Conservation (phyloP, 345 rosid species). For the Psidium guajava region DNA sequence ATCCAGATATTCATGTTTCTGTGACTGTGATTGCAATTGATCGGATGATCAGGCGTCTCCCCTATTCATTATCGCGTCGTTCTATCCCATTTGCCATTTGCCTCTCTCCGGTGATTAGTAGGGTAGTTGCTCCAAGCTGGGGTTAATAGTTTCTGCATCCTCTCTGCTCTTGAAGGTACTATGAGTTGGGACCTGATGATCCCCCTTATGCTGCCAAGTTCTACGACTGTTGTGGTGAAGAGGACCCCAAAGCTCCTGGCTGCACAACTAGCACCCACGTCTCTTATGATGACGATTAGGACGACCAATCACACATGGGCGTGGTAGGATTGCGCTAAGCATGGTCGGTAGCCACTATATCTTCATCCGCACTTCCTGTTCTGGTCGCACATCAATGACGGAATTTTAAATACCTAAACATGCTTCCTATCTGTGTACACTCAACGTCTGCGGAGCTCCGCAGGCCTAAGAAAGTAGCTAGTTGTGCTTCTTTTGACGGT, state of each 20-base stretch:
- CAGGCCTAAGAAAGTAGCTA: neutral
- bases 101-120: neutral
- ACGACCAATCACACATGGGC: neutral
- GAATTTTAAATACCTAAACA: neutral
- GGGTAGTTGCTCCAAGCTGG: neutral
- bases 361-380: neutral
- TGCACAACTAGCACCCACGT: constrained; percentile 55
- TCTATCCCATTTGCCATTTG: neutral
- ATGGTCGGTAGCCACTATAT: neutral
- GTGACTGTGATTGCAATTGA: neutral
- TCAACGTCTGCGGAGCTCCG: neutral
- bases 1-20: neutral
- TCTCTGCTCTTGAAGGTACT: constrained; percentile 45
- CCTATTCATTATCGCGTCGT: neutral
- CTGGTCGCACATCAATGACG: neutral
- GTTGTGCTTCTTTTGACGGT: neutral
- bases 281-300: constrained; percentile 57
- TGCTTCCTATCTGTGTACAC: neutral
- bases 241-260: constrained; percentile 76
- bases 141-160: neutral
- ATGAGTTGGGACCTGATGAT: constrained; percentile 71
- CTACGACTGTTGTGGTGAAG: constrained; percentile 89
- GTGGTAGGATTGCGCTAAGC: neutral
- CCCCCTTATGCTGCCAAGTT: constrained; percentile 93
- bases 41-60: neutral